Percentiles rank a stretch among this genome's conserved stretches.
Evolutionary conservation across 495 filamentous ascomycete species (phyloP).

Genomic region (Penicillium samsonianum): DNA sequence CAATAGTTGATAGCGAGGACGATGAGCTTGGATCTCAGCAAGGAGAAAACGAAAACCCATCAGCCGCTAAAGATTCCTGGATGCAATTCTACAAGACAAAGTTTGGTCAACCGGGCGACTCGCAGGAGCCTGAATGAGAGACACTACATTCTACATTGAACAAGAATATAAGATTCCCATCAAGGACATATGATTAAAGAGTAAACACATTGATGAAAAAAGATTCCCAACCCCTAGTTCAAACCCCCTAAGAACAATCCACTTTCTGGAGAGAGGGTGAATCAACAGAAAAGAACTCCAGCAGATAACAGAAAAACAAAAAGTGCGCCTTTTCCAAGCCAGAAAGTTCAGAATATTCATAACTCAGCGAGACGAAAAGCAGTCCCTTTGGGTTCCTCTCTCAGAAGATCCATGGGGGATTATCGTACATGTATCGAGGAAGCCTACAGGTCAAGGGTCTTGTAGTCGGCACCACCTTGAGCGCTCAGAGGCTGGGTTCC

Average conservation of each 20-base stretch:
- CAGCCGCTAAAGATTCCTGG: background rate
- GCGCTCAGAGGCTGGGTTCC: slow-evolving; percentile 66
- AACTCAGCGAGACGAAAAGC: slow-evolving; percentile 22
- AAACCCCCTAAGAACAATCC: slow-evolving; percentile 20
- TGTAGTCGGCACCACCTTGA: slow-evolving; percentile 55
- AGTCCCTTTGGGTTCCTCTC: slow-evolving; percentile 10
- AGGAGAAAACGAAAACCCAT: background rate
- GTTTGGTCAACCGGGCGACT: background rate
- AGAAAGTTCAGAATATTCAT: slow-evolving; percentile 32
- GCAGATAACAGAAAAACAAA: slow-evolving; percentile 26
- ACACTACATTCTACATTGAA: background rate
- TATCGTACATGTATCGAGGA: slow-evolving; percentile 33
- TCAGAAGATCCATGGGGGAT: slow-evolving; percentile 19
- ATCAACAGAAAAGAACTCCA: slow-evolving; percentile 25
- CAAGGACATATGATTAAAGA: slow-evolving; percentile 28
- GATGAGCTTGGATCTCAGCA: slow-evolving; percentile 6
- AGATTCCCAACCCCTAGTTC: slow-evolving; percentile 12
- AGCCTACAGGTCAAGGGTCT: slow-evolving; percentile 49
- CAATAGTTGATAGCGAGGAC: slow-evolving; percentile 1
- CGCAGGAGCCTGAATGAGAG: background rate
- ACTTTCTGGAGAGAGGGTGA: slow-evolving; percentile 17
- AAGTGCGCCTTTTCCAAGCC: slow-evolving; percentile 38
- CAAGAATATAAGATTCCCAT: slow-evolving; percentile 19
- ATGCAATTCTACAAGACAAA: background rate
- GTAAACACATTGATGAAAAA: slow-evolving; percentile 29